Evolutionary conservation across 2,329 filamentous ascomycete species (phyloP), one percentile per base, ranked within the genome.

Genomic region (Nigrograna mackinnonii): DNA sequence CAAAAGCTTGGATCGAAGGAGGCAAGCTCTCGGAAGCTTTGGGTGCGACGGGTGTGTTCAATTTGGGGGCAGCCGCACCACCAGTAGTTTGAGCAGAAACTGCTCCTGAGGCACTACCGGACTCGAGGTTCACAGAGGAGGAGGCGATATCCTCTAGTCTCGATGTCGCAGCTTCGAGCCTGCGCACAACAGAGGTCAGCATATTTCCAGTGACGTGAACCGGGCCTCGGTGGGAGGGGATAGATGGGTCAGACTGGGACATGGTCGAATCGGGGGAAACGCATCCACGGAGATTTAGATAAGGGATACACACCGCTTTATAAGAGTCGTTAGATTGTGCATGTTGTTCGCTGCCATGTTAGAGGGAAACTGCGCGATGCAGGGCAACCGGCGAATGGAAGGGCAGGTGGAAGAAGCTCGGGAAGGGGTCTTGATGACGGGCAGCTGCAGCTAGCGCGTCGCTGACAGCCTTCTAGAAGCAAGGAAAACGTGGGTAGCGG

Each of bases 301-400:
- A 43, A 45, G 35, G 44, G 37, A 47, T 41, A 73, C 82, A 60
- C 82, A 97, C 94, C 94, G 85, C 82, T 99, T 99, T 77, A 99
- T 96, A 63, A 99, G 83, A 41, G 94, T 99, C 24, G 91, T 95
- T 50, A 99, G 77, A 68, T 96, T 97, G 74, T 97, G 86, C 90
- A 97, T 96, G 62, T 91, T 89, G 73, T 81, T 88, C 50, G 84
- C 75, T 54, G 86, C 82, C 87, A 91, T 91, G 50, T 47, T 71
- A 60, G 43, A 43, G 55, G 63, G 57, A 54, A 58, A 55, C 47
- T 55, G 55, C 53, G 36, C 46, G 38, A 52, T 44, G 54, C 57
- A 64, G 57, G 52, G 55, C 46, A 51, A 52, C 36, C 46, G 46
- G 43, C 54, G 38, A 40, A 43, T 46, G 41, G 43, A 44, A 46